A percentile compares a stretch with the other conserved stretches of the same genome.
Conservation (phyloP, 169 alveolate genomes). For the Plasmodium billcollinsi region DNA sequence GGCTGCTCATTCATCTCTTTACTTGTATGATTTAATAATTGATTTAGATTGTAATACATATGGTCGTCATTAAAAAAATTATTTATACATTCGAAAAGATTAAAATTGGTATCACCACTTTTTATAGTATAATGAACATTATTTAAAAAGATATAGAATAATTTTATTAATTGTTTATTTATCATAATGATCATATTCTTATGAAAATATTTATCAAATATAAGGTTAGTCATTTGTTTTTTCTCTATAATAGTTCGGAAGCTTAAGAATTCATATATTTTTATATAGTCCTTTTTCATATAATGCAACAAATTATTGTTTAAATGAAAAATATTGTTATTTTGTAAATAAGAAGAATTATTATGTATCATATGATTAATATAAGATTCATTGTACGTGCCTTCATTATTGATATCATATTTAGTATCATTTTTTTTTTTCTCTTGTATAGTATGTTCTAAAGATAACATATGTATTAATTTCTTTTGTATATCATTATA, state of each 20-base stretch:
- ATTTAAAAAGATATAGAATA: constrained; percentile 20
- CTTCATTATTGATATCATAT: no score
- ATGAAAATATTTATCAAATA: constrained; percentile 33
- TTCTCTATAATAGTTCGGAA: constrained; percentile 63
- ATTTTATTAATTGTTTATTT: constrained; percentile 45
- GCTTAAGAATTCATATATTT: constrained; percentile 29
- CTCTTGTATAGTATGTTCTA: no score
- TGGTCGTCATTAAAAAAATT: constrained; percentile 33
- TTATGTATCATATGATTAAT: no score
- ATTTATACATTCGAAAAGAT: constrained; percentile 51
- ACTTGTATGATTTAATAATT: background rate
- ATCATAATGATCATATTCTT: constrained; percentile 26
- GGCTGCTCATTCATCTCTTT: background rate
- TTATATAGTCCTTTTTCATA: constrained; percentile 12
- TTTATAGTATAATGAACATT: constrained; percentile 1
- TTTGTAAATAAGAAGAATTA: background rate
- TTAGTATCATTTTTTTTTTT: no score
- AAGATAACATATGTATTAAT: no score
- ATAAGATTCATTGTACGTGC: no score
- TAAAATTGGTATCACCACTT: constrained; percentile 2
- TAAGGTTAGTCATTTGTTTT: constrained; percentile 1
- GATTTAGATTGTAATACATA: background rate
- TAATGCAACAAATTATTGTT: background rate
- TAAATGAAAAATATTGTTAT: constrained; percentile 18
- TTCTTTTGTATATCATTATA: no score